Conservation (phyloP, 2,329 filamentous ascomycete species). For the Fusarium coffeatum region DNA sequence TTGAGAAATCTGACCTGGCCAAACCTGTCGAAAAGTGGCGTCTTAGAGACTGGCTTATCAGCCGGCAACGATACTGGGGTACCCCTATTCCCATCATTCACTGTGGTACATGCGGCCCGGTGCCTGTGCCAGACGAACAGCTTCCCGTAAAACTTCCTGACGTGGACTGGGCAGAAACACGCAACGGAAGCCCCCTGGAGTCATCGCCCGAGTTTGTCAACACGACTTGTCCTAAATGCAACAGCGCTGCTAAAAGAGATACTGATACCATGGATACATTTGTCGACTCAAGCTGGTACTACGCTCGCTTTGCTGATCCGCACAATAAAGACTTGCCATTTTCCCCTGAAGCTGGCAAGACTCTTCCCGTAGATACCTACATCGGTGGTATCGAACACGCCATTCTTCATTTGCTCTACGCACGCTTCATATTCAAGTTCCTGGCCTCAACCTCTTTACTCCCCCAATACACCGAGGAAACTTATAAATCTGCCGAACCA, state of each 20-base stretch:
- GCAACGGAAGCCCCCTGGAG: slow-evolving; percentile 81
- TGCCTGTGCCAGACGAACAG: slow-evolving; percentile 80
- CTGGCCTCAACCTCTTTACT: slow-evolving; percentile 68
- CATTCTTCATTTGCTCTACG: slow-evolving; percentile 88
- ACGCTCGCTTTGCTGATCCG: slow-evolving; percentile 80
- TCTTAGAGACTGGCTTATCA: slow-evolving; percentile 89
- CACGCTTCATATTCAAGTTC: slow-evolving; percentile 91
- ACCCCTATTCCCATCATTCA: slow-evolving; percentile 90
- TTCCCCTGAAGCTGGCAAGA: slow-evolving; percentile 66
- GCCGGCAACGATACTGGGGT: slow-evolving; percentile 93
- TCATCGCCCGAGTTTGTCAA: slow-evolving; percentile 78
- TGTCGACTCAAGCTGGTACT: slow-evolving; percentile 96
- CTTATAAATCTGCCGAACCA: slow-evolving; percentile 69
- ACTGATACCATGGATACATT: slow-evolving; percentile 98
- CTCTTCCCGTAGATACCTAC: slow-evolving; percentile 86
- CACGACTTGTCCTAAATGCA: slow-evolving; percentile 79
- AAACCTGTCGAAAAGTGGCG: slow-evolving; percentile 78
- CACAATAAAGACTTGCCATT: slow-evolving; percentile 72
- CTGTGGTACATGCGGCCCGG: slow-evolving; percentile 79
- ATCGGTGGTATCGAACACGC: slow-evolving; percentile 91
- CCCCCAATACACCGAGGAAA: slow-evolving; percentile 53
- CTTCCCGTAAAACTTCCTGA: slow-evolving; percentile 81
- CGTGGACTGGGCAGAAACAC: slow-evolving; percentile 75
- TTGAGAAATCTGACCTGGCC: slow-evolving; percentile 68
- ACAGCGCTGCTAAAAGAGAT: slow-evolving; percentile 77